Conservation (phyloP, 2,329 filamentous ascomycete genomes). For the Anisogramma anomala region DNA sequence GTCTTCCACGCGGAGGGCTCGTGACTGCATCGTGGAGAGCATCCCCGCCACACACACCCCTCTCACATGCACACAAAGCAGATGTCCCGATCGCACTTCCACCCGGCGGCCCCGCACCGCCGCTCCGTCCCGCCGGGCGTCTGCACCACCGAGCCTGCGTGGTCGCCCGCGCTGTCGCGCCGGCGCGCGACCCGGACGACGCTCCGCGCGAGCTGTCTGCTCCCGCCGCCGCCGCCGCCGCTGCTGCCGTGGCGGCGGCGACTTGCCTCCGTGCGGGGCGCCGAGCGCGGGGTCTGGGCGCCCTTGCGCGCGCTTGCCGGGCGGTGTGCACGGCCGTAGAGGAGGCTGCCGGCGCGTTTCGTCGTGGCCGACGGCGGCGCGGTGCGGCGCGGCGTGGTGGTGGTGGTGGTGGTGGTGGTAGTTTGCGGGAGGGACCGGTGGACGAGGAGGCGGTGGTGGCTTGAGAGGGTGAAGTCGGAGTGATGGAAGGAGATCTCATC, state of each 20-base stretch:
- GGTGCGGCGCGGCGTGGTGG: no score
- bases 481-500: constrained; percentile 29
- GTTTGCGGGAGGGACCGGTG: constrained; percentile 3
- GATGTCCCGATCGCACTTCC: constrained; percentile 44
- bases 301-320: neutral
- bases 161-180: neutral
- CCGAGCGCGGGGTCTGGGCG: neutral
- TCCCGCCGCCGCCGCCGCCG: neutral
- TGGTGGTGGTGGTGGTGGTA: neutral
- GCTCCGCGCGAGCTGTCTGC: constrained; percentile 2
- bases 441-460: constrained; percentile 5
- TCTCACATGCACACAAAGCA: constrained; percentile 45
- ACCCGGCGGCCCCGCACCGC: constrained; percentile 44
- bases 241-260: neutral
- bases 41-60: neutral
- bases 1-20: no score
- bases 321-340: no score
- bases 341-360: no score
- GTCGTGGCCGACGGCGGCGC: no score
- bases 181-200: constrained; percentile 3
- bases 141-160: constrained; percentile 21
- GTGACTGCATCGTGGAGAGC: neutral
- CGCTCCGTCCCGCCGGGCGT: constrained; percentile 40
- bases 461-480: constrained; percentile 17
- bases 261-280: neutral